Base-by-base conservation (phyloP, 1,139 yeast species). In the Hansenula lynferdii region DNA sequence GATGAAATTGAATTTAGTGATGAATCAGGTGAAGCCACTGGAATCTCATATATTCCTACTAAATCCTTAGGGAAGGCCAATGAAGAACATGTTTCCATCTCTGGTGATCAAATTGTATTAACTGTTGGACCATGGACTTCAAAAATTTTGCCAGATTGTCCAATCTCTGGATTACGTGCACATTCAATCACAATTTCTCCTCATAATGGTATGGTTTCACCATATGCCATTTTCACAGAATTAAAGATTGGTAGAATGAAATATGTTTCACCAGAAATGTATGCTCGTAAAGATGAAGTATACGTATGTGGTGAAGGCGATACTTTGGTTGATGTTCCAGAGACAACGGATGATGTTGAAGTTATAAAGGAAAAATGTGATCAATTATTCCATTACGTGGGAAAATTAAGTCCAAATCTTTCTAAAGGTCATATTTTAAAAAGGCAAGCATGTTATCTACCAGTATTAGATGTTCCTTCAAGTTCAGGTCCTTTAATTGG, bases 281-380 rank as follows among this genome's bases (percentile, higher is more conserved):
- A 92, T 60, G 96, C 98, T 9, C 77, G 98, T 56, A 82, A 80
- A 55, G 97, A 92, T 62, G 98, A 92, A 61, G 95, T 92, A 25
- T 92, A 90, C 54, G 94, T 92, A 2, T 92, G 98, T 64, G 98
- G 98, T 35, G 98, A 92, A 62, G 96, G 97, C 32, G 97, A 90
- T 57, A 82, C 92, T 1, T 72, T 84, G 7, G 95, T 85, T 23
- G 90, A 86, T 40, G 78, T 92, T 28, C 98, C 98, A 2, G 97
- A 87, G 54, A 84, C 95, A 0, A 85, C 96, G 0, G 96, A 87
- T 56, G 95, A 89, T 49, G 96, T 92, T 22, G 89, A 84, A 58
- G 95, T 90, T 25, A 89, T 86, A 32, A 75, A 81, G 40, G 85
- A 83, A 36, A 85, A 86, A 58, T 92, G 97, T 67, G 96, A 89